phyloP scores from a whole-genome alignment of 805 yeast genomes.

The Candida wancherniae region DNA sequence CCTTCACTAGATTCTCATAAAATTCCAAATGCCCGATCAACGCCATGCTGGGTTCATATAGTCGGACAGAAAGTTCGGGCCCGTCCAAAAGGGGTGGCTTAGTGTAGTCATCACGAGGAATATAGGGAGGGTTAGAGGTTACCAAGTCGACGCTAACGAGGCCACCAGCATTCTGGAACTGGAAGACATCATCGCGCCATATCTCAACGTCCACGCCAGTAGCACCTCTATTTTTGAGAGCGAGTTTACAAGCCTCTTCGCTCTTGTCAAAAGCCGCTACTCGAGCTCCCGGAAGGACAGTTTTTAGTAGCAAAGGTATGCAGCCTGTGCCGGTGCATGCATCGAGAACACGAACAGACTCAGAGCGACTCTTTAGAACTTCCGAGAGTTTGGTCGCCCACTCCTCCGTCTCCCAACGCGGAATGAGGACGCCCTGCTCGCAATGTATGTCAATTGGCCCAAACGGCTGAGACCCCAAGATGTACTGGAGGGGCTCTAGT shows the following conservation, averaged over 20 bases:
- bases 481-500: constrained; percentile 75
- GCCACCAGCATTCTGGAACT: constrained; percentile 1
- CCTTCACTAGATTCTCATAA: constrained; percentile 50
- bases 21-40: constrained; percentile 75
- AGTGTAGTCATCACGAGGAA: constrained; percentile 45
- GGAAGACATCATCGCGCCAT: constrained; percentile 9
- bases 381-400: constrained; percentile 55
- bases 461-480: constrained; percentile 84
- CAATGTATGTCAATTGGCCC: constrained; percentile 62
- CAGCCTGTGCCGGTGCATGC: constrained; percentile 53
- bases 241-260: constrained; percentile 45
- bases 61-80: constrained; percentile 59
- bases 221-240: constrained; percentile 38
- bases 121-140: constrained; percentile 90
- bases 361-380: neutral
- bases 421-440: constrained; percentile 66
- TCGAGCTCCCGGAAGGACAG: constrained; percentile 15
- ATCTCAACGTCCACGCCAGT: constrained; percentile 8
- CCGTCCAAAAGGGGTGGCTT: constrained; percentile 30
- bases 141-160: constrained; percentile 44
- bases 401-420: constrained; percentile 94
- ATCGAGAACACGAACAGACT: constrained; percentile 9
- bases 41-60: constrained; percentile 74
- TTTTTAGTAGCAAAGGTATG: constrained; percentile 52
- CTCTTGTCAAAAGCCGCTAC: constrained; percentile 57